Evolutionary conservation across 129 eudicot species (phyloP), one percentile per base, ranked within the genome.

Genomic region (Pseudognaphalium luteoalbum): DNA sequence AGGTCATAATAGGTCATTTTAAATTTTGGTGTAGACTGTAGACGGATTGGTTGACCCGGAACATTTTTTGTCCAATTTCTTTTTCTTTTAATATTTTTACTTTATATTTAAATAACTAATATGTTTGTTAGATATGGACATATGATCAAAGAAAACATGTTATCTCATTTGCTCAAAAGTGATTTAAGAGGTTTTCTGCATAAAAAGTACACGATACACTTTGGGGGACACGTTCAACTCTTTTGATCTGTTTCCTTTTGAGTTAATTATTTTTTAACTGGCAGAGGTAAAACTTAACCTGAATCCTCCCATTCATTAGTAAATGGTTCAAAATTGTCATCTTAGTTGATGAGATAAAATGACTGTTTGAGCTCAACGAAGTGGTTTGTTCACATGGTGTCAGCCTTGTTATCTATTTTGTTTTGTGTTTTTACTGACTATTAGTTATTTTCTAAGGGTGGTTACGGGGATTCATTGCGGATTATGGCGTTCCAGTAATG

Each of bases 401-500:
- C 60, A 54, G 60, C 60, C 22, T 54, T n/a, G 62, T 57, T 33
- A 28, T 62, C 34, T 54, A 1, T 70, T 60, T 58, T 3, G 65
- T 6, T 61, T 71, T 62, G 30, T 83, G 12, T 64, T 37, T 35
- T 47, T 47, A 14, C 80, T 78, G 82, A 74, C 80, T 62, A 30
- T 60, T 37, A 37, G 62, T 44, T 75, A 7, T 64, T 32, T 1
- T 65, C 17, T 81, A 84, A 93, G 98, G 98, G 56, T 93, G 93
- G 91, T 82, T 93, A 75, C 84, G 98, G 58, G 97, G 98, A 50
- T 86, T 93, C 72, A 81, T 93, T 60, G 96, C 98, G 44, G 98
- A 93, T 71, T 93, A 93, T 59, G 98, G 98, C 75, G 98, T 93
- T 33, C 98, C 98, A 4, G 81, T 93, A 51, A 85, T 93, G 98